These are phyloP conservation scores for Pythium biforme DNA, from an alignment of 352 stramenopile species.

Conservation along the genomic window DNA sequence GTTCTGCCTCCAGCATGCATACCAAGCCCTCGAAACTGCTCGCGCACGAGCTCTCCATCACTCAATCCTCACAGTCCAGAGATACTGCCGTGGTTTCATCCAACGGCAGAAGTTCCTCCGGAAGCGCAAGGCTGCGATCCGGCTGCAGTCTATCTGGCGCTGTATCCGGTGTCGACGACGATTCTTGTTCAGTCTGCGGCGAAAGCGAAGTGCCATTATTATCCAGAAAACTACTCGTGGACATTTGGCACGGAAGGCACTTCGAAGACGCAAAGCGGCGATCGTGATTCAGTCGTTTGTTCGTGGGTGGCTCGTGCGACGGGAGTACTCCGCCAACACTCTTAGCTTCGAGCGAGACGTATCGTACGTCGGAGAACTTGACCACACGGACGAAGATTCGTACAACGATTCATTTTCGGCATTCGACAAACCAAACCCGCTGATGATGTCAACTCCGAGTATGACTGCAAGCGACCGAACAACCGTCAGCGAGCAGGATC, in stretches of 20 bases:
- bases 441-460: constrained; percentile 16
- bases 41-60: constrained; percentile 67
- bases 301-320: constrained; percentile 76
- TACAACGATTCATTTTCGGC: constrained; percentile 50
- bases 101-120: constrained; percentile 48
- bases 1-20: constrained; percentile 67
- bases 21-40: constrained; percentile 62
- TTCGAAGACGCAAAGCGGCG: constrained; percentile 44
- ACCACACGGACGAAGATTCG: constrained; percentile 46
- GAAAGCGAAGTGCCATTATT: constrained; percentile 43
- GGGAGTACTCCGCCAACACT: constrained; percentile 75
- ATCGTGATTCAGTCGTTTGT: constrained; percentile 79
- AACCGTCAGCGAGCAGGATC: constrained; percentile 48
- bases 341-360: constrained; percentile 78
- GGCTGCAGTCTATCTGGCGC: constrained; percentile 58
- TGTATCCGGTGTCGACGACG: constrained; percentile 41
- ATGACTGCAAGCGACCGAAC: constrained; percentile 60
- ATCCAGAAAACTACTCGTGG: constrained; percentile 55
- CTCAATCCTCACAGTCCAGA: constrained; percentile 69
- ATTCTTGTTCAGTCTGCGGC: constrained; percentile 39
- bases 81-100: constrained; percentile 70
- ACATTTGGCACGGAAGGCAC: constrained; percentile 37
- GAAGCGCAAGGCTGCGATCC: constrained; percentile 43
- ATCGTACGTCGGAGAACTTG: constrained; percentile 69
- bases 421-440: constrained; percentile 11